phyloP scores from a whole-genome alignment of 495 filamentous ascomycete species.

The Penicillium bovifimosum region DNA sequence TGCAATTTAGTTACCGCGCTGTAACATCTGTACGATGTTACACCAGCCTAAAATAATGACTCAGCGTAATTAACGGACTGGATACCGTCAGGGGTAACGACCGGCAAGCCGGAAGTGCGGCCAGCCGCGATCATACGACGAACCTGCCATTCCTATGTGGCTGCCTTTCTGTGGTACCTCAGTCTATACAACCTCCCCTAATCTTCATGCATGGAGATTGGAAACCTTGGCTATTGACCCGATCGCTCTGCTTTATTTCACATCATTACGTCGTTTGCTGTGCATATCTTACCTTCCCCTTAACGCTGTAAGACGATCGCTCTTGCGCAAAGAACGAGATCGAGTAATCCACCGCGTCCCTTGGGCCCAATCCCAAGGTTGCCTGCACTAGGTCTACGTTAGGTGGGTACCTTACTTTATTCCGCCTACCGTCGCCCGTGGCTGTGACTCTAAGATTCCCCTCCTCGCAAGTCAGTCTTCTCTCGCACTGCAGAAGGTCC shows the following conservation, averaged over 20 bases:
- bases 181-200: neutral
- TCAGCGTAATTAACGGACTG: constrained; percentile 3
- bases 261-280: neutral
- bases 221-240: neutral
- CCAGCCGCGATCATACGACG: constrained; percentile 43
- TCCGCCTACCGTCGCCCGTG: constrained; percentile 6
- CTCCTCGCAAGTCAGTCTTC: constrained; percentile 12
- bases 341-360: constrained; percentile 16
- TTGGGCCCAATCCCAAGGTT: constrained; percentile 11
- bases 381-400: constrained; percentile 11
- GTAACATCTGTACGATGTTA: neutral
- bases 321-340: constrained; percentile 11
- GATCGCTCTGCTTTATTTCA: constrained; percentile 1
- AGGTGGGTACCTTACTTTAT: constrained; percentile 17
- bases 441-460: constrained; percentile 15
- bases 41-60: neutral
- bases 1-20: neutral
- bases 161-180: neutral
- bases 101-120: constrained; percentile 33
- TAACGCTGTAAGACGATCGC: constrained; percentile 12
- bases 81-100: constrained; percentile 4
- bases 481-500: neutral
- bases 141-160: neutral
- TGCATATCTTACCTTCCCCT: constrained; percentile 4
- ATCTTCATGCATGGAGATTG: constrained; percentile 8